Evolutionary conservation across 2,329 filamentous ascomycete species (phyloP).

Genomic region (Metarhizium robertsii): DNA sequence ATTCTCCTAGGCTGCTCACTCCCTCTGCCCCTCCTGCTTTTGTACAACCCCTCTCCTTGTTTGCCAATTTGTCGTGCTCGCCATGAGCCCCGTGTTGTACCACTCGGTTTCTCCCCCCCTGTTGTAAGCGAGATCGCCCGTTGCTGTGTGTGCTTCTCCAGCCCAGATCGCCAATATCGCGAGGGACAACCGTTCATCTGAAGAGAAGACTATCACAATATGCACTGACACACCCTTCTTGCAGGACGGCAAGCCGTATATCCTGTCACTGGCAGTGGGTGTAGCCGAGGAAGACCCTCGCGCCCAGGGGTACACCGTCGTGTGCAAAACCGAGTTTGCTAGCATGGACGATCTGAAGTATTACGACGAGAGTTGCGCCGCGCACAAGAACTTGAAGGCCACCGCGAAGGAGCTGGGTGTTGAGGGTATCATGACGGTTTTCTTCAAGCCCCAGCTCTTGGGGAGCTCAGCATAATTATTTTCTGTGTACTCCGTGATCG

Average conservation of each 20-base stretch:
- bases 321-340: conserved; percentile 54
- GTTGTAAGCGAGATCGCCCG: neutral
- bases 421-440: conserved; percentile 30
- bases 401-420: conserved; percentile 22
- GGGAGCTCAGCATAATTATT: conserved; percentile 9
- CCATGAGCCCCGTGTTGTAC: neutral
- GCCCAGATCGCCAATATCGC: neutral
- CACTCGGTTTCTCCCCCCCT: neutral
- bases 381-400: conserved; percentile 32
- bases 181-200: neutral
- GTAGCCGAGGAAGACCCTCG: conserved; percentile 47
- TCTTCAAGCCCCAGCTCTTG: conserved; percentile 26
- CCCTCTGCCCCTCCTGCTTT: neutral
- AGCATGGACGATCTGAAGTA: conserved; percentile 59
- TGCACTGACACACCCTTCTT: conserved; percentile 5
- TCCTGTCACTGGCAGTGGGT: conserved; percentile 47
- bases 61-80: neutral
- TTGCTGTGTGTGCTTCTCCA: neutral
- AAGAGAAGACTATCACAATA: conserved; percentile 5
- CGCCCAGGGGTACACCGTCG: conserved; percentile 56
- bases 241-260: conserved; percentile 64
- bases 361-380: conserved; percentile 49
- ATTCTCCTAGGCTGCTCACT: neutral
- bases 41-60: neutral
- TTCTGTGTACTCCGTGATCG: neutral